A percentile compares a stretch with the other conserved stretches of the same genome.
These are phyloP conservation scores for Raddia distichophylla DNA, from an alignment of 176 grass and related monocot genomes.

Conservation along the genomic window DNA sequence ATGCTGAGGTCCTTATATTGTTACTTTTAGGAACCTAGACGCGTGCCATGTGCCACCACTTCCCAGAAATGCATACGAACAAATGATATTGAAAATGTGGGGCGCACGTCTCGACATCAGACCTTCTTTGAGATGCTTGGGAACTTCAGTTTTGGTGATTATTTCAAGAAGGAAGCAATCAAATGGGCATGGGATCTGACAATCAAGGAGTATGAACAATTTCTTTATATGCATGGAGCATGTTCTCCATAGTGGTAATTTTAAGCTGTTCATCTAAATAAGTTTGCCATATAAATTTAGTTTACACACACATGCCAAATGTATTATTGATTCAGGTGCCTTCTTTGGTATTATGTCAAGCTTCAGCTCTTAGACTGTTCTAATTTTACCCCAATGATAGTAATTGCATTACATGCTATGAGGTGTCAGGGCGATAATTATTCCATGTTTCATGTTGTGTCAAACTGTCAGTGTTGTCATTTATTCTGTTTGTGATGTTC, in stretches of 20 bases:
- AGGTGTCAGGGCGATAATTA: not conserved
- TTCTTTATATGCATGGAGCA: conserved; percentile 53
- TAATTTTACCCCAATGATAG: conserved; percentile 18
- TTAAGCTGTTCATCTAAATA: conserved; percentile 54
- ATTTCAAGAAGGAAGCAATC: conserved; percentile 97
- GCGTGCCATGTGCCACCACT: conserved; percentile 83
- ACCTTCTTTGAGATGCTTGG: conserved; percentile 99
- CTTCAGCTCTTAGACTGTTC: conserved; percentile 22
- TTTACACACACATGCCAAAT: no score
- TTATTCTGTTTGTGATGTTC: conserved; percentile 30
- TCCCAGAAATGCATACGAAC: conserved; percentile 95
- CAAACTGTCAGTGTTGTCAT: not conserved
- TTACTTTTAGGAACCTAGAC: conserved; percentile 73
- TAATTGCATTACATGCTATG: conserved; percentile 17
- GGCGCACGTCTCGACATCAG: conserved; percentile 80
- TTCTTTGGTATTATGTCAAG: conserved; percentile 23
- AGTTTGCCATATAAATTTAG: conserved; percentile 18
- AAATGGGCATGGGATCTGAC: conserved; percentile 93
- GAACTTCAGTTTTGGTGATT: conserved; percentile 99
- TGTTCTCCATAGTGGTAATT: conserved; percentile 64
- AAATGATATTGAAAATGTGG: conserved; percentile 97
- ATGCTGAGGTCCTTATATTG: conserved; percentile 18
- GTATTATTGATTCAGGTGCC: conserved; percentile 1
- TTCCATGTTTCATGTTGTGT: conserved; percentile 28
- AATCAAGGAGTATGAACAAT: conserved; percentile 92